These are phyloP conservation scores for Thymus mandschuricus DNA, from an alignment of 257 asterid genomes.

Conservation along the genomic window DNA sequence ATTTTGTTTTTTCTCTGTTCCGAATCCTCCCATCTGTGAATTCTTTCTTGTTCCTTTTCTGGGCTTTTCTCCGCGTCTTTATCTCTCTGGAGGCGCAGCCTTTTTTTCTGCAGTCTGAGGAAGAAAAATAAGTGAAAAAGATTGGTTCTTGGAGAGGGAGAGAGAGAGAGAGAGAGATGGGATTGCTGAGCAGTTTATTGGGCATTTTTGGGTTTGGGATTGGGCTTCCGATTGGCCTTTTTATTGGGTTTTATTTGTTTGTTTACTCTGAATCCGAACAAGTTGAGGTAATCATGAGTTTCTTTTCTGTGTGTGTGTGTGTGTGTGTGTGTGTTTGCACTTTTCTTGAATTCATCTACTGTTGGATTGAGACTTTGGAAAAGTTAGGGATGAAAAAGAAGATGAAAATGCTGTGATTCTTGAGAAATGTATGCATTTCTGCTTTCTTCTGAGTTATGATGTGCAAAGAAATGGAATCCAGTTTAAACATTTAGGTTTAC, in stretches of 20 bases:
- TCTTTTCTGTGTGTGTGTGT: neutral
- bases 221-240: conserved; percentile 67
- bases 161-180: conserved; percentile 45
- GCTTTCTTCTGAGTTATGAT: neutral
- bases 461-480: neutral
- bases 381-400: neutral
- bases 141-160: conserved; percentile 8
- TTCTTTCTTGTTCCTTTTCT: conserved; percentile 17
- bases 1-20: conserved; percentile 6
- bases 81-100: neutral
- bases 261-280: conserved; percentile 56
- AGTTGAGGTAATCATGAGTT: conserved; percentile 53
- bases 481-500: neutral
- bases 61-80: neutral
- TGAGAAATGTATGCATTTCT: neutral
- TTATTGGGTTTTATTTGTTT: conserved; percentile 71
- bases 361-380: conserved; percentile 22
- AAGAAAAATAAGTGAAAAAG: neutral
- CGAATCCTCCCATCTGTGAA: conserved; percentile 13
- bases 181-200: conserved; percentile 64
- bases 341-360: neutral
- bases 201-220: conserved; percentile 75
- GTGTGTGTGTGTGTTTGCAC: neutral
- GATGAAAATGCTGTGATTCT: neutral
- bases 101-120: neutral